Percentiles rank a stretch among this genome's conserved stretches.
Evolutionary conservation across 768 basidiomycete species (phyloP).

Genomic region (Trametes maxima): DNA sequence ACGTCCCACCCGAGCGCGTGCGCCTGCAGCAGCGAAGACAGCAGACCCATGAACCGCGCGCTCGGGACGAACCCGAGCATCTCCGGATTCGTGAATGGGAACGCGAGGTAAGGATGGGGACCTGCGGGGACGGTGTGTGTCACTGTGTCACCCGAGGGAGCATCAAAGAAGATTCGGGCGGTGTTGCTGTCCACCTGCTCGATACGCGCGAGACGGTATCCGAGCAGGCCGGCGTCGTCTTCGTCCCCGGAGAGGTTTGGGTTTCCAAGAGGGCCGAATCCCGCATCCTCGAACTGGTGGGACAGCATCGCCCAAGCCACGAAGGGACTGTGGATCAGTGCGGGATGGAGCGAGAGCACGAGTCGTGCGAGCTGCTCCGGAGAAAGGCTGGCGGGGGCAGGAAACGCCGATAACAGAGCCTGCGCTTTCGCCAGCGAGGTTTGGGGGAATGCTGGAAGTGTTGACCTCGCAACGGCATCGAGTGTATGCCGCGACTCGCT

Average conservation of each 20-base stretch:
- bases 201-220: slow-evolving; percentile 49
- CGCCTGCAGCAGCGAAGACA: slow-evolving; percentile 61
- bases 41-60: slow-evolving; percentile 53
- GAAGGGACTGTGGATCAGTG: slow-evolving; percentile 54
- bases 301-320: slow-evolving; percentile 65
- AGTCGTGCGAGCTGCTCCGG: slow-evolving; percentile 56
- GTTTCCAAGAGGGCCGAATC: slow-evolving; percentile 54
- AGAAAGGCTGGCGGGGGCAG: slow-evolving; percentile 44
- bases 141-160: slow-evolving; percentile 35
- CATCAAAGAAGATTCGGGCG: slow-evolving; percentile 46
- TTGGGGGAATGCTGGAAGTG: slow-evolving; percentile 65
- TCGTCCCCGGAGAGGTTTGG: slow-evolving; percentile 42
- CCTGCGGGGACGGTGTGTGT: slow-evolving; percentile 52
- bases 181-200: slow-evolving; percentile 43
- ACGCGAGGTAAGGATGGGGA: slow-evolving; percentile 44
- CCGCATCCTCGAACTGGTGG: slow-evolving; percentile 54
- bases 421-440: slow-evolving; percentile 58
- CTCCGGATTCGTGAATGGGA: slow-evolving; percentile 40
- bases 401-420: slow-evolving; percentile 49
- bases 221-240: slow-evolving; percentile 49
- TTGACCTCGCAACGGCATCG: slow-evolving; percentile 53
- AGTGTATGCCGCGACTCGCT: slow-evolving; percentile 59
- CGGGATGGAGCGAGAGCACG: slow-evolving; percentile 61
- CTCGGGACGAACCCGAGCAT: slow-evolving; percentile 46
- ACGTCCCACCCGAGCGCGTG: slow-evolving; percentile 70